Evolutionary conservation across 208 protist species (phyloP).

Genomic region (Crithidia fasciculata): DNA sequence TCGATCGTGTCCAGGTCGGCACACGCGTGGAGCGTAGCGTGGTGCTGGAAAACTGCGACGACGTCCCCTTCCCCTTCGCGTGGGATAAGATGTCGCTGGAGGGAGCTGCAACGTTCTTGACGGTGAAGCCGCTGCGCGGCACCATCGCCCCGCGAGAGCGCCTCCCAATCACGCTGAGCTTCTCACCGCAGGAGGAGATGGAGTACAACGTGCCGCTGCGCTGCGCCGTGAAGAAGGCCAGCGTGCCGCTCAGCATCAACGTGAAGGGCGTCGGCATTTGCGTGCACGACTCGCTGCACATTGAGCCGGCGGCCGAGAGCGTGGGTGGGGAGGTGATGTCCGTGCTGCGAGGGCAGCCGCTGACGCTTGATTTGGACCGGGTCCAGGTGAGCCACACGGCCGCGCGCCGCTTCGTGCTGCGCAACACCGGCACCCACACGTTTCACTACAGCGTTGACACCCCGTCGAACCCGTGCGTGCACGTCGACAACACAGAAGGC

Average conservation of each 20-base stretch:
- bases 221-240: constrained; percentile 93
- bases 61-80: constrained; percentile 91
- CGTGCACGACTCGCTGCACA: constrained; percentile 87
- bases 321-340: constrained; percentile 33
- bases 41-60: constrained; percentile 93
- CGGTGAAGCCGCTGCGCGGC: constrained; percentile 82
- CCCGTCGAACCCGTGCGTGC: constrained; percentile 53
- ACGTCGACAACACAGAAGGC: constrained; percentile 62
- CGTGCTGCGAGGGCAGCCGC: constrained; percentile 43
- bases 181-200: constrained; percentile 91
- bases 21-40: constrained; percentile 73
- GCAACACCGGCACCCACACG: constrained; percentile 90
- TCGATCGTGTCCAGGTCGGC: constrained; percentile 92
- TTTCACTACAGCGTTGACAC: constrained; percentile 86
- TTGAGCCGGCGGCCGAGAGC: constrained; percentile 63
- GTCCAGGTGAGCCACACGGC: constrained; percentile 93
- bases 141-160: constrained; percentile 74
- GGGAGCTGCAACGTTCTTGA: constrained; percentile 56
- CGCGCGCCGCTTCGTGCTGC: constrained; percentile 76
- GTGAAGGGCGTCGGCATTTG: constrained; percentile 96
- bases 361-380: constrained; percentile 87
- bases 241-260: constrained; percentile 93
- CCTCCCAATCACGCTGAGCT: constrained; percentile 82
- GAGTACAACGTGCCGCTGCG: constrained; percentile 93
- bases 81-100: constrained; percentile 84